Base-by-base conservation (phyloP, 495 filamentous ascomycete genomes). In the Durotheca rogersii region DNA sequence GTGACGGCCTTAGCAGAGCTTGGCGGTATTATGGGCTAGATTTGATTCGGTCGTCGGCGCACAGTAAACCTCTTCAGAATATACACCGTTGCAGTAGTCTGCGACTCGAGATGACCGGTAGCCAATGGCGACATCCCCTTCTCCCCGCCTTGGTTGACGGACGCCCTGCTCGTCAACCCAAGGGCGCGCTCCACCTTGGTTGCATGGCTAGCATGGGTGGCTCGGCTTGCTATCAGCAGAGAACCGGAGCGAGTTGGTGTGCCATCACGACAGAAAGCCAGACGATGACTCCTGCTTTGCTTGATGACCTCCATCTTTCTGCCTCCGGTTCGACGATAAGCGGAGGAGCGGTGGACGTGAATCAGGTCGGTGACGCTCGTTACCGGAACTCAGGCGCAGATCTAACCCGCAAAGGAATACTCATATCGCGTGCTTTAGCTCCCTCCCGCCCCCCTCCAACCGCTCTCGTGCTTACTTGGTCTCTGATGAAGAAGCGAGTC, bases 91-190 rank as follows among this genome's bases (percentile, higher is more conserved):
- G 56, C 47, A 60, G 47, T 44, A 60, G 42, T 55, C 50, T 47
- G 51, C 51, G 56, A 56, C 12, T 41, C 33, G 32, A 23, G 14
- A 49, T 16, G 23, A 41, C 30, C 27, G 31, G 9, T 12, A 33
- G 16, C 51, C 51, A 56, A 60, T 60, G 11, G 30, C 21, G 40
- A 2, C 20, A 12, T 43, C 6, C 20, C 36, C 35, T 34, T 20
- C 31, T 37, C 42, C 43, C 58, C 47, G 41, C 49, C 53, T 42
- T 52, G 46, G 31, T 54, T 45, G 44, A 61, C 45, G 41, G 30
- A 57, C 59, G 62, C 59, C 59, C 62, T 58, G 49, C 59, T 60
- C 60, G 62, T 65, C 62, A 65, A 62, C 41, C 50, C 46, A 65
- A 65, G 62, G 62, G 62, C 62, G 61, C 48, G 43, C 61, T 59